A percentile compares a stretch with the other conserved stretches of the same genome.
phyloP scores from a whole-genome alignment of 495 filamentous ascomycete species.

The Haplographium delicatum region DNA sequence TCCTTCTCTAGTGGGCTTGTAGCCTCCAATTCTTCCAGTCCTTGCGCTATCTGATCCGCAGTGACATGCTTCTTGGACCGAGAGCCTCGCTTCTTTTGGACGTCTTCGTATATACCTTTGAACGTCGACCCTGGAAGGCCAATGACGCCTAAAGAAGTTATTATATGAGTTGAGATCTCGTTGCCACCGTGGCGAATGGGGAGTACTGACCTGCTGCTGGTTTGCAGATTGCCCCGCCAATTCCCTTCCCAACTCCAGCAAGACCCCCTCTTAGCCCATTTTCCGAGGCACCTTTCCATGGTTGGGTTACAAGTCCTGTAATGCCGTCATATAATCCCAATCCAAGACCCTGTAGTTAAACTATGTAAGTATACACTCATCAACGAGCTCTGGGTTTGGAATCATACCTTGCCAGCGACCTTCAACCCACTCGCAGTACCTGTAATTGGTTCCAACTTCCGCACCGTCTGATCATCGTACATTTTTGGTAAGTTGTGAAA shows the following conservation, averaged over 20 bases:
- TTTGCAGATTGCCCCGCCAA: neutral
- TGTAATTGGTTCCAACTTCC: constrained; percentile 50
- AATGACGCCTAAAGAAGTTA: neutral
- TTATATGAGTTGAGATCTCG: too few relatives aligned
- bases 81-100: neutral
- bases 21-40: neutral
- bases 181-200: neutral
- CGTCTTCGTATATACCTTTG: neutral
- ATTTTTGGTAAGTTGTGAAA: neutral
- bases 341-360: constrained; percentile 54
- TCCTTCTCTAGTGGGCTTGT: too few relatives aligned
- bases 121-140: neutral
- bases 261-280: constrained; percentile 49
- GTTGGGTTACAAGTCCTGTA: constrained; percentile 61
- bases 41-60: neutral
- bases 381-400: neutral
- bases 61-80: neutral
- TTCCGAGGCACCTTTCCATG: constrained; percentile 52
- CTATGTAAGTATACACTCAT: neutral
- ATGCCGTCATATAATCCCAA: constrained; percentile 68
- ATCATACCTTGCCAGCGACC: constrained; percentile 44
- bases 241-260: constrained; percentile 23
- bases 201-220: neutral
- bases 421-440: constrained; percentile 59
- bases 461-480: neutral